Evolutionary conservation across 192 early-diverging fungal species (phyloP), one percentile per base, ranked within the genome.

Genomic region (Pecoramyces ruminantium): DNA sequence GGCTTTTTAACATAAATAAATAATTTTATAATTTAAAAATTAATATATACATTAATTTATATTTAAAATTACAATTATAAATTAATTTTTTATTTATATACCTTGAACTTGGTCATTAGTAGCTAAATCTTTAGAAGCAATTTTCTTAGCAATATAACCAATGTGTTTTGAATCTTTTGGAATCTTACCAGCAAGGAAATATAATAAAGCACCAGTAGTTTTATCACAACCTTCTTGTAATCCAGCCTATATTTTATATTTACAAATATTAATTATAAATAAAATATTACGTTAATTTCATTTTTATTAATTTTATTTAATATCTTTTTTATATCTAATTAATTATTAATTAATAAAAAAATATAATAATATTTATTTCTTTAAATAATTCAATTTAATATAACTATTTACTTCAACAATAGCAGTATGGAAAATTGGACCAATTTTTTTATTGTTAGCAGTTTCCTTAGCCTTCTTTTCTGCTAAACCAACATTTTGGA

Each of bases 391-490:
- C n/a, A n/a, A n/a, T n/a, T n/a, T n/a, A n/a, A n/a, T n/a, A n/a
- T n/a, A n/a, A n/a, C 1, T 39, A 21, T 91, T 88, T 14, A 94
- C 93, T 77, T 92, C 91, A 39, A 85, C 82, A 79, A 97, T 93
- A n/a, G 93, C 87, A 30, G 80, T 83, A 80, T 91, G 88, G 38
- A 99, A 88, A 28, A 88, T 90, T 11, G 93, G 92, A 5, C 93
- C 92, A 15, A 99, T 86, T 86, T 98, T 98, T 86, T 98, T 99
- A 89, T 99, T 99, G 79, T 91, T 92, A 38, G 93, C 94, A 0
- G 96, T 96, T 83, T 98, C 96, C 85, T 94, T 94, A 81, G 96
- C 97, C 85, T 97, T 97, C 82, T 92, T 89, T 83, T 94, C 93
- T 21, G 92, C 91, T 38, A 99, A 88, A 18, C 98, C 98, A 82